Conservation (phyloP, 331 rosid species). For the Dryas integrifolia region DNA sequence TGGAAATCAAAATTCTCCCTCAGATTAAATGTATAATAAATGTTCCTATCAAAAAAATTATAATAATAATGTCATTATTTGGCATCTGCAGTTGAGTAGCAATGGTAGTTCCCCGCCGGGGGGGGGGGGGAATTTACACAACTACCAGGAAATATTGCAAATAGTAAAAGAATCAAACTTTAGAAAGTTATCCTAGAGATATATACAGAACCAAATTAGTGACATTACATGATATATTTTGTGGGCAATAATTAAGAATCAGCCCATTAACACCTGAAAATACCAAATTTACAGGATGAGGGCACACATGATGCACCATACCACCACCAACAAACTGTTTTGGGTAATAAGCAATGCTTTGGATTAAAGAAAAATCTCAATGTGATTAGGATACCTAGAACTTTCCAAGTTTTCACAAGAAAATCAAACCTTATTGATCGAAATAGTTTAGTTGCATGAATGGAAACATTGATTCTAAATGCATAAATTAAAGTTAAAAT, state of each 20-base stretch:
- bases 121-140: not conserved
- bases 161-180: not conserved
- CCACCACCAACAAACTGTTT: not conserved
- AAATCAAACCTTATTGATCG: not conserved
- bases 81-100: slow-evolving; percentile 6
- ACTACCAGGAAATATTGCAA: not conserved
- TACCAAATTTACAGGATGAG: not conserved
- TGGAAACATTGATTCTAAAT: no score
- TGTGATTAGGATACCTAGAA: not conserved
- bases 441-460: no score
- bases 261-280: not conserved
- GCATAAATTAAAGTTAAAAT: no score
- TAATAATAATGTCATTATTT: not conserved
- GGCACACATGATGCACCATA: not conserved
- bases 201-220: not conserved
- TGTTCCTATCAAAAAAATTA: slow-evolving; percentile 5
- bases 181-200: not conserved
- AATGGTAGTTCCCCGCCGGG: not conserved
- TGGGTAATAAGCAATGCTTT: not conserved
- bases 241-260: not conserved
- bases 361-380: not conserved
- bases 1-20: slow-evolving; percentile 40
- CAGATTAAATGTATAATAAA: slow-evolving; percentile 26
- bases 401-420: not conserved
- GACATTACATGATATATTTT: not conserved